A percentile compares a stretch with the other conserved stretches of the same genome.
phyloP scores from a whole-genome alignment of 2,329 filamentous ascomycete species.

The Microcyclospora pomicola region DNA sequence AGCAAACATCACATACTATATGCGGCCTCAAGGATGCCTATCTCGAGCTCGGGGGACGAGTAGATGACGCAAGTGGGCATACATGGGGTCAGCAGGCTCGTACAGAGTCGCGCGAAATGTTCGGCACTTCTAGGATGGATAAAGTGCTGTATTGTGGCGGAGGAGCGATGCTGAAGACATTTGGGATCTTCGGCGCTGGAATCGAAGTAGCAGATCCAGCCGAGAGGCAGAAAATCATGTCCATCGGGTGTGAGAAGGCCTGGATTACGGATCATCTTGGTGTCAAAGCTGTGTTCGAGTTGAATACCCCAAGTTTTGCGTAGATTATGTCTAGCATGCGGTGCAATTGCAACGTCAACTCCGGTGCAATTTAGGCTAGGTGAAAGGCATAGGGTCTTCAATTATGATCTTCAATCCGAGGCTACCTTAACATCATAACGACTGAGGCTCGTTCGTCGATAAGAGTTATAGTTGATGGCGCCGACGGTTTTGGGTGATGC shows the following conservation, averaged over 20 bases:
- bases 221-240: constrained; percentile 16
- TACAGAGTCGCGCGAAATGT: constrained; percentile 27
- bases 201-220: constrained; percentile 29
- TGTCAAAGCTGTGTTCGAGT: constrained; percentile 23
- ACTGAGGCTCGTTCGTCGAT: too few relatives aligned
- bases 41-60: constrained; percentile 36
- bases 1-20: constrained; percentile 34
- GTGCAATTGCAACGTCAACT: neutral
- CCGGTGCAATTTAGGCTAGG: too few relatives aligned
- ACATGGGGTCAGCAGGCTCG: constrained; percentile 46
- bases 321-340: neutral
- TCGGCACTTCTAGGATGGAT: constrained; percentile 41
- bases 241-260: constrained; percentile 25
- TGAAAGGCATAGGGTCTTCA: too few relatives aligned
- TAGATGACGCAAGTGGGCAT: constrained; percentile 36
- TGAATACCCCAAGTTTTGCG: neutral
- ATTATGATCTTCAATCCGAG: too few relatives aligned
- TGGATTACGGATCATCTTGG: constrained; percentile 41
- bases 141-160: constrained; percentile 37
- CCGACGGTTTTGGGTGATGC: too few relatives aligned
- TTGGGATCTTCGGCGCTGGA: constrained; percentile 36
- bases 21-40: constrained; percentile 40
- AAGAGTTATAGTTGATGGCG: too few relatives aligned
- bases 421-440: too few relatives aligned
- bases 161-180: constrained; percentile 16